Percentiles rank a stretch among this genome's conserved stretches.
Evolutionary conservation across 176 grass and related monocot species (phyloP).

Genomic region (Oryza australiensis): DNA sequence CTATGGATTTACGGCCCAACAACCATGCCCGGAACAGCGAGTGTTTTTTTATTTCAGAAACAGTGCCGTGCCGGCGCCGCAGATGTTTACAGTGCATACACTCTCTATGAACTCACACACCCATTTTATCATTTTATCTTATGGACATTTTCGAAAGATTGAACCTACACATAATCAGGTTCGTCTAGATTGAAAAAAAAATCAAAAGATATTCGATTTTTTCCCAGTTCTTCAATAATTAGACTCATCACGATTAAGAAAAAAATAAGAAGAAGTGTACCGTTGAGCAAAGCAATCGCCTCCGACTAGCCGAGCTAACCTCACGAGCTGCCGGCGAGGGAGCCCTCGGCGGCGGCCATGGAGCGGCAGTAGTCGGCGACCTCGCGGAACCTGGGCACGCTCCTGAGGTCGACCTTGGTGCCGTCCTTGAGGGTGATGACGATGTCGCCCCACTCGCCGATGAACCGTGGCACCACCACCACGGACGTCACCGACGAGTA

Average conservation of each 20-base stretch:
- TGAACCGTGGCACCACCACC: conserved; percentile 78
- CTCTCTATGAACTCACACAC: too few relatives aligned
- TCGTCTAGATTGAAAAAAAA: too few relatives aligned
- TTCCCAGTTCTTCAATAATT: neutral
- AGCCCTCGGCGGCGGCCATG: conserved; percentile 60
- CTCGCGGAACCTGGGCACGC: conserved; percentile 91
- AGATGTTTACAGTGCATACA: too few relatives aligned
- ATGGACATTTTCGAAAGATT: too few relatives aligned
- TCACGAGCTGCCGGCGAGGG: neutral
- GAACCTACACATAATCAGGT: too few relatives aligned
- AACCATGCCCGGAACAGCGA: neutral
- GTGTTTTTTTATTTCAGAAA: too few relatives aligned
- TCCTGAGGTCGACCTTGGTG: conserved; percentile 94
- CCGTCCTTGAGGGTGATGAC: conserved; percentile 89
- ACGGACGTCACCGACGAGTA: conserved; percentile 73
- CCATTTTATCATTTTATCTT: too few relatives aligned
- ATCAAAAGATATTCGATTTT: too few relatives aligned
- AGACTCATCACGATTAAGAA: neutral
- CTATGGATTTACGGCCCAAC: neutral
- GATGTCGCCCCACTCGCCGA: conserved; percentile 96
- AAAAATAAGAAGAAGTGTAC: neutral
- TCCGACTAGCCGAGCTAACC: neutral
- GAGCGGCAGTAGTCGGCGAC: conserved; percentile 76
- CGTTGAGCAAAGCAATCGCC: neutral
- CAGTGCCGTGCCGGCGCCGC: too few relatives aligned